Base-by-base conservation (phyloP, 2,329 filamentous ascomycete genomes). In the Cercospora sp. region DNA sequence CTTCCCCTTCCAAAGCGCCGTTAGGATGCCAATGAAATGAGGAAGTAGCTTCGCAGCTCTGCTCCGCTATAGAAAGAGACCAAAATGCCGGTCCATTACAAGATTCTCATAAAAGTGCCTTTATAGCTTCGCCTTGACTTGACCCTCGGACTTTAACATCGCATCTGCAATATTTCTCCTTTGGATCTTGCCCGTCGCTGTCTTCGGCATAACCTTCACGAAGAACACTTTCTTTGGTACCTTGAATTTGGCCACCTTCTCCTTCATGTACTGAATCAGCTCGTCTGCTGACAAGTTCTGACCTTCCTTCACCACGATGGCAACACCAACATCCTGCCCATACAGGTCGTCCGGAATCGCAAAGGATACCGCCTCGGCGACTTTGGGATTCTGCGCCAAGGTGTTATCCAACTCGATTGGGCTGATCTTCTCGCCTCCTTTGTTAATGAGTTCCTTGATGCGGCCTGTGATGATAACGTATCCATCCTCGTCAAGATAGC, bases 371-470 rank as follows among this genome's bases (percentile, higher is more conserved):
- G 91, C 92, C 80, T 96, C 92, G 1, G 86, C 85, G 1, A 95
- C 86, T 40, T 88, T 86, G 9, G 90, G 87, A 77, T 94, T 88
- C 66, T 90, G 86, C n/a, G 90, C 85, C 30, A 96, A 83, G 12
- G 91, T 88, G 73, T 96, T 96, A 83, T 96, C 92, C 37, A 96
- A 84, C 81, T 96, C 92, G 65, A 95, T 94, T 1, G 93, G 92
- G 72, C 89, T 91, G 77, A 96, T 95, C 83, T 95, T 95, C 82
- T 96, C 92, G 68, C 92, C 92, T 65, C 91, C 92, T 81, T 94
- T 94, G 81, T 93, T 93, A 84, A 97, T 96, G 63, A 97, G 84
- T 81, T 97, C 93, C 85, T 97, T 97, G 82, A 96, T 96, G 63
- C 93, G 86, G n/a, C 93, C 93, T 0, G 93, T 96, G 80, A 97